These are phyloP conservation scores for Mycena filopes DNA, from an alignment of 768 basidiomycete genomes.

Conservation along the genomic window DNA sequence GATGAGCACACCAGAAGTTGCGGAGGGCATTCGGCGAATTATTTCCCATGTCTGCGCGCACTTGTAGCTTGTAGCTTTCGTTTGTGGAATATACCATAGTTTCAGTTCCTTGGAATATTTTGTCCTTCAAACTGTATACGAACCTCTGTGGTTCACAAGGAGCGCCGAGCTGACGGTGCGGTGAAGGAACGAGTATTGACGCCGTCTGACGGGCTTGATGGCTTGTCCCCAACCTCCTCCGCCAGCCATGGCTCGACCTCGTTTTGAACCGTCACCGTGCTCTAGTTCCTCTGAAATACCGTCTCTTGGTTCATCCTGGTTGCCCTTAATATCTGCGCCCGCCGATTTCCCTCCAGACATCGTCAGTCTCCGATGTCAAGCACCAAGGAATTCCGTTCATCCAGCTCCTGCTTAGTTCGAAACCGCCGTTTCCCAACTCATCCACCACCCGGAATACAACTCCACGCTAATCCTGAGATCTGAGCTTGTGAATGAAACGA, in stretches of 20 bases:
- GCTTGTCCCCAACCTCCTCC: too few relatives aligned
- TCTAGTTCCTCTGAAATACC: background rate
- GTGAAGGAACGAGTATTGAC: too few relatives aligned
- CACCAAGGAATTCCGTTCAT: background rate
- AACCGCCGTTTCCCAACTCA: conserved; percentile 72
- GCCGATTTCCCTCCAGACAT: conserved; percentile 49
- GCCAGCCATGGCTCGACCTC: conserved; percentile 20
- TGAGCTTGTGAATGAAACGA: conserved; percentile 64
- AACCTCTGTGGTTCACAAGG: too few relatives aligned
- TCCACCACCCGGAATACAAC: conserved; percentile 93
- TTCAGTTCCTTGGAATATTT: background rate
- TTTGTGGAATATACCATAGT: background rate
- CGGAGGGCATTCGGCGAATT: conserved; percentile 1
- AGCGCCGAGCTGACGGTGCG: too few relatives aligned
- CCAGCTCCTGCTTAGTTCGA: conserved; percentile 73
- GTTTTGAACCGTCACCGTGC: conserved; percentile 29
- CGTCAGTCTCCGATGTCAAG: conserved; percentile 40
- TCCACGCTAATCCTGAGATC: conserved; percentile 91
- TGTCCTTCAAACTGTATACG: too few relatives aligned
- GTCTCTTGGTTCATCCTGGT: conserved; percentile 20
- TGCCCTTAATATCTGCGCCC: conserved; percentile 45
- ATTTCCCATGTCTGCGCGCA: conserved; percentile 1
- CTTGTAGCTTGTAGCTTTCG: background rate
- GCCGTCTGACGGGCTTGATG: too few relatives aligned
- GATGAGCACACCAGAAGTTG: conserved; percentile 14